Conservation (phyloP, 2,329 filamentous ascomycete species). For the Stromatinia cepivora region DNA sequence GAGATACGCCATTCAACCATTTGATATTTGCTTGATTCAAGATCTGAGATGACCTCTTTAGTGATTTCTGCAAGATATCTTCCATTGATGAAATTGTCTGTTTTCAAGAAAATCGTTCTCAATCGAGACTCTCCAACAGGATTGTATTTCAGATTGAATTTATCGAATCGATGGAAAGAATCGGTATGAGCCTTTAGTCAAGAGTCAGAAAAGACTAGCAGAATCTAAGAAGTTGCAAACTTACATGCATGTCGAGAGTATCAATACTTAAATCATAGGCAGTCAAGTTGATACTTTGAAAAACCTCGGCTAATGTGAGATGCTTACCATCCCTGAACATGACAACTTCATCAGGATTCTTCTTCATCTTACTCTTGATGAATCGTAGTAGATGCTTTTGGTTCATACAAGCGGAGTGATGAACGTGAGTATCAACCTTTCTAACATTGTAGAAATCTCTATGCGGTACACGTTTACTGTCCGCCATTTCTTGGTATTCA, state of each 20-base stretch:
- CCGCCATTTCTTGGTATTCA: conserved; percentile 96
- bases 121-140: conserved; percentile 93
- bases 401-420: conserved; percentile 99
- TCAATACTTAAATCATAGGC: conserved; percentile 98
- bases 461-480: conserved; percentile 96
- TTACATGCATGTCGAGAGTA: conserved; percentile 95
- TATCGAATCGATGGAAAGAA: conserved; percentile 98
- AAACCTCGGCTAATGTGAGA: conserved; percentile 88
- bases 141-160: conserved; percentile 99
- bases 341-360: conserved; percentile 90
- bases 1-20: conserved; percentile 99
- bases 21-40: conserved; percentile 98
- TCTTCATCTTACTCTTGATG: conserved; percentile 99
- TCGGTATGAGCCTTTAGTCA: conserved; percentile 78
- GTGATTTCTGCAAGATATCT: conserved; percentile 97
- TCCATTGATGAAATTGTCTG: conserved; percentile 95
- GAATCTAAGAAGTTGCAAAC: conserved; percentile 41
- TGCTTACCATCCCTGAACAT: conserved; percentile 90
- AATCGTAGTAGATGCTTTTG: conserved; percentile 97
- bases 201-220: conserved; percentile 25
- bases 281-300: conserved; percentile 94
- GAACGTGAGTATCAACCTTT: conserved; percentile 98
- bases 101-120: conserved; percentile 98
- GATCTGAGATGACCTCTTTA: conserved; percentile 93
- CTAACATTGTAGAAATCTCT: conserved; percentile 99